These are phyloP conservation scores for Hypholoma fasciculare DNA, from an alignment of 768 basidiomycete species.

Conservation along the genomic window DNA sequence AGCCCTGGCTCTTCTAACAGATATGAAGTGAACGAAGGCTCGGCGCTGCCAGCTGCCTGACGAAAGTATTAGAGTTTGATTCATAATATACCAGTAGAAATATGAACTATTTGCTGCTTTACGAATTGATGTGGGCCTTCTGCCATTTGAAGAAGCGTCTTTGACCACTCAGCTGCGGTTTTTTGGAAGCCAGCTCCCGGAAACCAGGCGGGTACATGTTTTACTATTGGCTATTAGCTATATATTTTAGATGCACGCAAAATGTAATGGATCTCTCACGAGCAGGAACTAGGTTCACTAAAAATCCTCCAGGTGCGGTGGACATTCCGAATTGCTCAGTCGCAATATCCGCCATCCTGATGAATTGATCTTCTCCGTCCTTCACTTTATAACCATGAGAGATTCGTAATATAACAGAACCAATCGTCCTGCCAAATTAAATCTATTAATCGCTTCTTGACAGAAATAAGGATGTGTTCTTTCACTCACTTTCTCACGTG, in stretches of 20 bases:
- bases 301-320: conserved; percentile 42
- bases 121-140: conserved; percentile 45
- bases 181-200: conserved; percentile 56
- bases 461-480: neutral
- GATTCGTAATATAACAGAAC: conserved; percentile 43
- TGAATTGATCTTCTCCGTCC: conserved; percentile 38
- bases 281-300: conserved; percentile 56
- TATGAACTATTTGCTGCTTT: conserved; percentile 43
- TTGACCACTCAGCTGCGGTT: conserved; percentile 45
- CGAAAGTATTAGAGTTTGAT: neutral
- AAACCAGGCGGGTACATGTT: conserved; percentile 53
- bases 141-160: conserved; percentile 42
- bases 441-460: too few species aligned
- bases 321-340: conserved; percentile 37
- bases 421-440: conserved; percentile 40
- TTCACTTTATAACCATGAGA: conserved; percentile 43
- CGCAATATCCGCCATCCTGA: conserved; percentile 37
- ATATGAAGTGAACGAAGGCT: conserved; percentile 34
- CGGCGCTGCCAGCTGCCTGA: conserved; percentile 29
- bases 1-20: conserved; percentile 30
- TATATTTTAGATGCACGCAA: too few species aligned
- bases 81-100: neutral
- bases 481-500: conserved; percentile 37
- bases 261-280: conserved; percentile 25
- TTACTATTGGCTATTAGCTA: too few species aligned